phyloP scores from a whole-genome alignment of 352 stramenopile genomes.

The Pythium chondricola region DNA sequence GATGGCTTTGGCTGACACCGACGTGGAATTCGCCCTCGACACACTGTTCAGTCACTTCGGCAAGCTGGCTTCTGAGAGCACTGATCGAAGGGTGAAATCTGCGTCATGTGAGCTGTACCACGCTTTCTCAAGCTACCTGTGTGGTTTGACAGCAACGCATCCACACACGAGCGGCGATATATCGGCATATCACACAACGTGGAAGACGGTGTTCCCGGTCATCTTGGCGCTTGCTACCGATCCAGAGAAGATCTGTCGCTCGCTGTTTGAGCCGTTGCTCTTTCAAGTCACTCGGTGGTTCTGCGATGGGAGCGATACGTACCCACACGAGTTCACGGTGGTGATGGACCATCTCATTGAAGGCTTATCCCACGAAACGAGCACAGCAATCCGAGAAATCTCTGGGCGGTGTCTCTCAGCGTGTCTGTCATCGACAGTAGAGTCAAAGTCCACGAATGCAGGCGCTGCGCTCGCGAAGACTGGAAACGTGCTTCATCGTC shows the following conservation, averaged over 20 bases:
- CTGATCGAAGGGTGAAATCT: constrained; percentile 53
- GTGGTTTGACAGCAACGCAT: constrained; percentile 60
- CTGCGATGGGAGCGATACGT: constrained; percentile 41
- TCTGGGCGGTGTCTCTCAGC: constrained; percentile 51
- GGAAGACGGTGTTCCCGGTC: constrained; percentile 39
- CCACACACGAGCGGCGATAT: constrained; percentile 53
- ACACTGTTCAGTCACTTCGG: constrained; percentile 46
- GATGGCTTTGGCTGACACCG: constrained; percentile 36
- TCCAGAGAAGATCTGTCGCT: constrained; percentile 58
- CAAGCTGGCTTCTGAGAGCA: constrained; percentile 38
- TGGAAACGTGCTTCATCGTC: constrained; percentile 52
- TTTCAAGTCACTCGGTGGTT: constrained; percentile 75
- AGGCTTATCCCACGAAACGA: constrained; percentile 45
- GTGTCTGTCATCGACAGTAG: constrained; percentile 39
- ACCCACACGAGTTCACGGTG: constrained; percentile 59
- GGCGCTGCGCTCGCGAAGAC: constrained; percentile 20
- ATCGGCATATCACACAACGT: constrained; percentile 56
- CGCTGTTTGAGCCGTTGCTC: constrained; percentile 64
- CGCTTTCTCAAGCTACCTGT: constrained; percentile 60
- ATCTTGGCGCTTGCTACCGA: constrained; percentile 59
- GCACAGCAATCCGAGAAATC: constrained; percentile 50
- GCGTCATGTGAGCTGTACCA: constrained; percentile 65
- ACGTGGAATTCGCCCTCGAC: constrained; percentile 36
- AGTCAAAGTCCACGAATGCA: constrained; percentile 13
- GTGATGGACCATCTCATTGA: constrained; percentile 52